A percentile compares a stretch with the other conserved stretches of the same genome.
Evolutionary conservation across 441 rosid genomes (phyloP).

Genomic region (Francoa sonchifolia): DNA sequence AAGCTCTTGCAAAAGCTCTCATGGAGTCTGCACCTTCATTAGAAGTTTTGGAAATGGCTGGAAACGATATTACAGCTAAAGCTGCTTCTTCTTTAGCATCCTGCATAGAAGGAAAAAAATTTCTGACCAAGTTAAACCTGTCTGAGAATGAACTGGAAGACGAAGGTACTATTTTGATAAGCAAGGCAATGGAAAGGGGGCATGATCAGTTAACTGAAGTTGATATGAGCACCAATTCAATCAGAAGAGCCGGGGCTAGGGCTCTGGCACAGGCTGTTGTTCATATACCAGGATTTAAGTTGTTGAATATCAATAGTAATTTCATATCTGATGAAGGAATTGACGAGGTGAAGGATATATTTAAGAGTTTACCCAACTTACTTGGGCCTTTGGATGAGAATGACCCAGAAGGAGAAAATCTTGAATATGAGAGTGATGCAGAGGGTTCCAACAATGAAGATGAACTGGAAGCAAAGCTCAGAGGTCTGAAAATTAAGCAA

Average conservation of each 20-base stretch:
- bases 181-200: slow-evolving; percentile 54
- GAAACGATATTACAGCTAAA: slow-evolving; percentile 71
- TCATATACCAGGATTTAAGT: slow-evolving; percentile 50
- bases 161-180: slow-evolving; percentile 54
- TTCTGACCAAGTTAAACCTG: slow-evolving; percentile 61
- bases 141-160: slow-evolving; percentile 90
- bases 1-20: slow-evolving; percentile 46
- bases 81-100: slow-evolving; percentile 48
- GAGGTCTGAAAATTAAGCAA: slow-evolving; percentile 47
- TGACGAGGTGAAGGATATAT: slow-evolving; percentile 66
- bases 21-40: slow-evolving; percentile 57
- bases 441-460: slow-evolving; percentile 35
- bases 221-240: slow-evolving; percentile 48
- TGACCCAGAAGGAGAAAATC: slow-evolving; percentile 76
- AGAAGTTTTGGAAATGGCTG: slow-evolving; percentile 76
- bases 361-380: slow-evolving; percentile 43
- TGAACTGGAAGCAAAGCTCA: slow-evolving; percentile 57
- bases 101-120: slow-evolving; percentile 48
- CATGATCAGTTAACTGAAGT: slow-evolving; percentile 48
- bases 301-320: slow-evolving; percentile 66
- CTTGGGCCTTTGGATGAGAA: slow-evolving; percentile 76
- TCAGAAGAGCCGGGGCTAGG: slow-evolving; percentile 64
- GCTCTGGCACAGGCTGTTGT: slow-evolving; percentile 49
- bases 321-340: slow-evolving; percentile 79
- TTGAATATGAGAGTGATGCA: slow-evolving; percentile 41